phyloP scores from a whole-genome alignment of 345 rosid genomes.

The Gossypium turneri region DNA sequence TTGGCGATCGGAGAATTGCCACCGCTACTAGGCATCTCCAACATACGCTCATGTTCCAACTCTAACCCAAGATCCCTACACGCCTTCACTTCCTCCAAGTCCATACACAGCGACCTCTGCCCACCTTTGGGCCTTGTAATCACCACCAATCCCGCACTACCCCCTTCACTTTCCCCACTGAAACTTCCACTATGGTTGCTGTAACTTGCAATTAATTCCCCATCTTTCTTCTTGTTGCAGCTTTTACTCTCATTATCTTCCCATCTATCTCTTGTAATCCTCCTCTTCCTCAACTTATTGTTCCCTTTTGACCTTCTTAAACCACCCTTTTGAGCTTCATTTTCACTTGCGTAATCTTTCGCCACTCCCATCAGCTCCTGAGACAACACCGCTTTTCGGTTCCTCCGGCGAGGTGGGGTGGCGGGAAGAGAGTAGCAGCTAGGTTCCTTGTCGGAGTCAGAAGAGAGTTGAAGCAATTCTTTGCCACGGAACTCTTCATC shows the following conservation, averaged over 20 bases:
- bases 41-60: conserved; percentile 66
- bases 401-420: conserved; percentile 35
- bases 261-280: conserved; percentile 7
- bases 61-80: conserved; percentile 90
- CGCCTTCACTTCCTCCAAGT: conserved; percentile 77
- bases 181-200: conserved; percentile 29
- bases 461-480: conserved; percentile 28
- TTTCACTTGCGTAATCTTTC: conserved; percentile 78
- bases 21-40: conserved; percentile 74
- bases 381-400: conserved; percentile 11
- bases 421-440: conserved; percentile 62
- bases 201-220: conserved; percentile 1
- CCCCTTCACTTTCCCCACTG: conserved; percentile 59
- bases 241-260: conserved; percentile 18
- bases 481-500: conserved; percentile 45
- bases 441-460: conserved; percentile 60
- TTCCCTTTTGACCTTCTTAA: conserved; percentile 19
- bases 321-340: conserved; percentile 40
- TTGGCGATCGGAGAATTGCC: conserved; percentile 82
- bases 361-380: conserved; percentile 13
- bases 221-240: conserved; percentile 24
- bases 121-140: conserved; percentile 87
- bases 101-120: conserved; percentile 75
- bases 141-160: conserved; percentile 58
- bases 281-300: conserved; percentile 36